Percentiles rank a stretch among this genome's conserved stretches.
Conservation (phyloP, 768 basidiomycete species). For the Amanita pseudoporphyria region DNA sequence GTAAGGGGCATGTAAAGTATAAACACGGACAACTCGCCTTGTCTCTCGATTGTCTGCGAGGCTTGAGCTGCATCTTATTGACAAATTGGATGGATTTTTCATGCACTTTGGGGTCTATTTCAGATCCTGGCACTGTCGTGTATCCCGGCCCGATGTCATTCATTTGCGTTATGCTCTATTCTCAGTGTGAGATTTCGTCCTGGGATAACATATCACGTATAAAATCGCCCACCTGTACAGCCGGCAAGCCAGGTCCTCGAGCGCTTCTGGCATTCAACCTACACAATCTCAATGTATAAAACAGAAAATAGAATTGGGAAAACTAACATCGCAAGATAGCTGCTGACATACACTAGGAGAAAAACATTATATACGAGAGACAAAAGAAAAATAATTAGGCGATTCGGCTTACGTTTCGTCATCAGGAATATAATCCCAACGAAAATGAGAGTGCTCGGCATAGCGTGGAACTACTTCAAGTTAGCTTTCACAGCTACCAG, state of each 20-base stretch:
- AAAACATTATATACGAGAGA: background rate
- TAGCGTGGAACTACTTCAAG: conserved; percentile 7
- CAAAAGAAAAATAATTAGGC: background rate
- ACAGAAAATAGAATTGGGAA: background rate
- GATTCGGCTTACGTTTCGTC: conserved; percentile 12
- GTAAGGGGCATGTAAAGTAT: too few species aligned
- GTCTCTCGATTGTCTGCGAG: too few species aligned
- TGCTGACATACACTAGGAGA: background rate
- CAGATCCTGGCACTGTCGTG: background rate
- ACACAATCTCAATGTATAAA: background rate
- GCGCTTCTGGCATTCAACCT: background rate
- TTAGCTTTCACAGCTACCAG: background rate
- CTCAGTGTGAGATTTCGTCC: background rate
- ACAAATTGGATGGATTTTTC: too few species aligned
- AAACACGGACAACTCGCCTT: too few species aligned
- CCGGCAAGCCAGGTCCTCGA: background rate
- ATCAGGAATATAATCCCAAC: conserved; percentile 14
- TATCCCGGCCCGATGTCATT: background rate
- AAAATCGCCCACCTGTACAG: too few species aligned
- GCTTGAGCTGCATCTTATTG: too few species aligned
- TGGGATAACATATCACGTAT: background rate
- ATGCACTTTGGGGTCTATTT: too few species aligned
- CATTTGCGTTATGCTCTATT: background rate
- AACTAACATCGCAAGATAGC: background rate
- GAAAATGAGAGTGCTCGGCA: conserved; percentile 15